phyloP scores from a whole-genome alignment of 352 stramenopile species.

The Elongisporangium senticosum region DNA sequence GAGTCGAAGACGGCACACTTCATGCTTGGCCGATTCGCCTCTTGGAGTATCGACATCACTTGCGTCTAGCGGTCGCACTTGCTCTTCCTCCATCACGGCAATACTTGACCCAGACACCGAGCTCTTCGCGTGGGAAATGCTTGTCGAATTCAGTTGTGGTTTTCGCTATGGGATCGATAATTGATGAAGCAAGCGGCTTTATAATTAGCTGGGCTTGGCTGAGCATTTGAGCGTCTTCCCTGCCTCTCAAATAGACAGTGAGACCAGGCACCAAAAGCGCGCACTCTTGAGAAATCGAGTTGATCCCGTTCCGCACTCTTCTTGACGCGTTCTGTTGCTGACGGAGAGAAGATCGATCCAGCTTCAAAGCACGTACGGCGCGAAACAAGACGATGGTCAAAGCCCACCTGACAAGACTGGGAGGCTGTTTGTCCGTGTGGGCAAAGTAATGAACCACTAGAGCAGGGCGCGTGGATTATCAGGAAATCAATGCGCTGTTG shows the following conservation, averaged over 20 bases:
- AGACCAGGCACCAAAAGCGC: background rate
- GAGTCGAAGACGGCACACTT: constrained; percentile 11
- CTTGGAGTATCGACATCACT: constrained; percentile 19
- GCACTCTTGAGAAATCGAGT: background rate
- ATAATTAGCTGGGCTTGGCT: background rate
- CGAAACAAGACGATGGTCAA: background rate
- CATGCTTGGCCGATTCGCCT: constrained; percentile 11
- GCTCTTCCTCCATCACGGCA: constrained; percentile 7
- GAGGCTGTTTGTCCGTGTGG: background rate
- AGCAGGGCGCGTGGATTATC: background rate
- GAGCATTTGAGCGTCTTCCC: background rate
- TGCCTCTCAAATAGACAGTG: background rate
- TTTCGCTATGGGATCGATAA: background rate
- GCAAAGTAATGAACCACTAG: background rate
- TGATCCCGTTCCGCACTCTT: background rate
- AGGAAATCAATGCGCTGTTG: background rate
- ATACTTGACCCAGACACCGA: constrained; percentile 10
- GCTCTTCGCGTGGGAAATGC: background rate
- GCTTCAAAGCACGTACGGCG: background rate
- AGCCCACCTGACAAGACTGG: background rate
- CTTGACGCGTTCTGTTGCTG: too few species aligned
- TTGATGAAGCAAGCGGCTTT: background rate
- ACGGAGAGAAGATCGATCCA: too few species aligned
- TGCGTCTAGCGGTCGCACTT: constrained; percentile 12
- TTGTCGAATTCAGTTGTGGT: background rate